These are phyloP conservation scores for Aegilops bicornis DNA, from an alignment of 176 grass and related monocot species.

Conservation along the genomic window DNA sequence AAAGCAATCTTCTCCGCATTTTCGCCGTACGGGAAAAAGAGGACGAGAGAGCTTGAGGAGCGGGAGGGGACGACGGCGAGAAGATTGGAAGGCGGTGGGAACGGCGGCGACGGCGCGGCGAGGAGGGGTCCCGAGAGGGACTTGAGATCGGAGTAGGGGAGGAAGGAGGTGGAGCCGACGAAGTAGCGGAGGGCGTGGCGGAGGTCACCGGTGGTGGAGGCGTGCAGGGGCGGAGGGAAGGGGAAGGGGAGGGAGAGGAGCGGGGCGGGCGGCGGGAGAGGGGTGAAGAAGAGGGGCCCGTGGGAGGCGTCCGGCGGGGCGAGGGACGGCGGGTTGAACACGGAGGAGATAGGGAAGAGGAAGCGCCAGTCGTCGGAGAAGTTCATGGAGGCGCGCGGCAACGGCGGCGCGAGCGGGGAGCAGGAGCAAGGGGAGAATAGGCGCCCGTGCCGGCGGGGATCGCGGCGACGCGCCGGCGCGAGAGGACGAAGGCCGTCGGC, in stretches of 20 bases:
- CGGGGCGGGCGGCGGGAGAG: background rate
- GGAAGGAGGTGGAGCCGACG: slow-evolving; percentile 45
- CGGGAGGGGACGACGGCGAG: slow-evolving; percentile 28
- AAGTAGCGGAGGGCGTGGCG: slow-evolving; percentile 34
- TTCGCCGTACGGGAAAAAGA: slow-evolving; percentile 60
- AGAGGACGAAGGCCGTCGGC: background rate
- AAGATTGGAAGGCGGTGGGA: slow-evolving; percentile 41
- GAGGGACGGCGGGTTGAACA: slow-evolving; percentile 39
- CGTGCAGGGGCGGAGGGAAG: background rate
- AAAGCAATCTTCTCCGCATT: slow-evolving; percentile 58
- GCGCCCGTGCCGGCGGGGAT: background rate
- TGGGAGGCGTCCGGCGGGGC: slow-evolving; percentile 16
- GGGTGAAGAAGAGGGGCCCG: slow-evolving; percentile 36
- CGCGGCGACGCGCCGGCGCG: background rate
- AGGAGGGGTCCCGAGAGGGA: slow-evolving; percentile 20
- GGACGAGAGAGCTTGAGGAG: slow-evolving; percentile 10
- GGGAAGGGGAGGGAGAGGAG: slow-evolving; percentile 26
- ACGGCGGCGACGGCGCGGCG: slow-evolving; percentile 15
- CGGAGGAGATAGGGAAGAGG: slow-evolving; percentile 39
- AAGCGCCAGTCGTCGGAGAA: slow-evolving; percentile 53
- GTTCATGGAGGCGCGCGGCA: slow-evolving; percentile 23
- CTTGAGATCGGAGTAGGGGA: slow-evolving; percentile 34
- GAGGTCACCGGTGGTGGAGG: background rate
- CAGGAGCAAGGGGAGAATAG: background rate
- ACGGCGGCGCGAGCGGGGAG: background rate